These are phyloP conservation scores for Hygrophorus russula DNA, from an alignment of 768 basidiomycete genomes.

Conservation along the genomic window DNA sequence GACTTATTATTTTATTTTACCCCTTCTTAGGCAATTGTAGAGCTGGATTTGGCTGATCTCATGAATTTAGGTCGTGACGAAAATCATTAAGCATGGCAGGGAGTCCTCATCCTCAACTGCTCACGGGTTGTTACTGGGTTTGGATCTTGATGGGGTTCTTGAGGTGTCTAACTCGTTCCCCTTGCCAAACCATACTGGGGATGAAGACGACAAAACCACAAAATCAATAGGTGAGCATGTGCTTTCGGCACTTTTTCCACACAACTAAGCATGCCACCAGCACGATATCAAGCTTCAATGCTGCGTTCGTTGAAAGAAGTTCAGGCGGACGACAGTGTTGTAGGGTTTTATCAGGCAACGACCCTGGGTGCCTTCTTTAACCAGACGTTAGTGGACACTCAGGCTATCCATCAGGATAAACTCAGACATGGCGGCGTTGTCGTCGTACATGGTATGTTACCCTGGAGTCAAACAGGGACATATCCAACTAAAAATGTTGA, in stretches of 20 bases:
- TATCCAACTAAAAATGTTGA: conserved; percentile 6
- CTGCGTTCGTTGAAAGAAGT: conserved; percentile 84
- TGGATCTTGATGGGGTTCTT: conserved; percentile 84
- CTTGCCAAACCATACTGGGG: conserved; percentile 57
- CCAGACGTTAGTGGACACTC: conserved; percentile 70
- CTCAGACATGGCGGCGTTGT: conserved; percentile 80
- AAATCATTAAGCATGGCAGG: conserved; percentile 87
- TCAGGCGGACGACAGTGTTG: conserved; percentile 80
- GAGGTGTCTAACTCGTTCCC: conserved; percentile 91
- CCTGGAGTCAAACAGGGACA: not conserved
- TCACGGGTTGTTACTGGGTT: conserved; percentile 78
- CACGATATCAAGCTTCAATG: conserved; percentile 78
- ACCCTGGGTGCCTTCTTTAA: conserved; percentile 79
- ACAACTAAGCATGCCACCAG: conserved; percentile 22
- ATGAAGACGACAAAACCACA: conserved; percentile 75
- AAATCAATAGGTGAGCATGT: conserved; percentile 49
- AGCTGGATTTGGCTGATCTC: not conserved
- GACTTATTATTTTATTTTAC: conserved; percentile 1
- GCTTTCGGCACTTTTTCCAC: conserved; percentile 5
- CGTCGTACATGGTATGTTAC: conserved; percentile 63
- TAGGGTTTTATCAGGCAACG: conserved; percentile 91
- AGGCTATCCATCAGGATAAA: conserved; percentile 77
- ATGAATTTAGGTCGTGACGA: conserved; percentile 65
- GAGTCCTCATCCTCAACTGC: conserved; percentile 66
- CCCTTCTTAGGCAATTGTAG: not conserved